Evolutionary conservation across 257 asterid genomes (phyloP).

Genomic region (Coffea canephora): DNA sequence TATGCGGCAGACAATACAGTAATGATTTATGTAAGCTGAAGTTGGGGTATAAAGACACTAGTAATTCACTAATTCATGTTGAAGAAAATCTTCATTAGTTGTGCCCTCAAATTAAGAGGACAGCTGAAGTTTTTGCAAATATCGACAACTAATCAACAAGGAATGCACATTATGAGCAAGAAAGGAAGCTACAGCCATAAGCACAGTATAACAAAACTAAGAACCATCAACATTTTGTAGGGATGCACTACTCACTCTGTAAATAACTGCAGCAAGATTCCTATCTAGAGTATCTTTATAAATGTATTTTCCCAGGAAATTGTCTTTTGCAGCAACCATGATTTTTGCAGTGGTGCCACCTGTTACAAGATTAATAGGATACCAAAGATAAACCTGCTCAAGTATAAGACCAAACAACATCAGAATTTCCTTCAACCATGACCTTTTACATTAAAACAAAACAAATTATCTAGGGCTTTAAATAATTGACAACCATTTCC

Average conservation of each 20-base stretch:
- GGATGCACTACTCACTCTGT: slow-evolving; percentile 51
- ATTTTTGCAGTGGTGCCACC: slow-evolving; percentile 98
- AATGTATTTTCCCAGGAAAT: slow-evolving; percentile 85
- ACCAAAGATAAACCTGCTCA: slow-evolving; percentile 92
- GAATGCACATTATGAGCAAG: neutral
- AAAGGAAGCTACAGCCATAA: neutral
- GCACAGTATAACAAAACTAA: neutral
- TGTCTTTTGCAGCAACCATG: slow-evolving; percentile 96
- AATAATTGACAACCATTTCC: neutral
- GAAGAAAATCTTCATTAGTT: neutral
- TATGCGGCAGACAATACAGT: neutral
- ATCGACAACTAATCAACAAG: neutral
- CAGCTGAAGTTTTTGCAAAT: no score
- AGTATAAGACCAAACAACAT: slow-evolving; percentile 17
- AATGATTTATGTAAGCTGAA: neutral
- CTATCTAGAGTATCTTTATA: slow-evolving; percentile 92
- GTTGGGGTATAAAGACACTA: neutral
- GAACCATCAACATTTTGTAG: neutral
- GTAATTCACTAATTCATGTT: neutral
- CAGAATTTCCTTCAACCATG: slow-evolving; percentile 13
- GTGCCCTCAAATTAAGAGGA: neutral
- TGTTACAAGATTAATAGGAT: slow-evolving; percentile 80
- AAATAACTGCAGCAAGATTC: slow-evolving; percentile 89
- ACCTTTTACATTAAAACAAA: neutral
- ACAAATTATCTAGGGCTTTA: neutral